phyloP scores from a whole-genome alignment of 441 rosid genomes.

The Populus hybrid region DNA sequence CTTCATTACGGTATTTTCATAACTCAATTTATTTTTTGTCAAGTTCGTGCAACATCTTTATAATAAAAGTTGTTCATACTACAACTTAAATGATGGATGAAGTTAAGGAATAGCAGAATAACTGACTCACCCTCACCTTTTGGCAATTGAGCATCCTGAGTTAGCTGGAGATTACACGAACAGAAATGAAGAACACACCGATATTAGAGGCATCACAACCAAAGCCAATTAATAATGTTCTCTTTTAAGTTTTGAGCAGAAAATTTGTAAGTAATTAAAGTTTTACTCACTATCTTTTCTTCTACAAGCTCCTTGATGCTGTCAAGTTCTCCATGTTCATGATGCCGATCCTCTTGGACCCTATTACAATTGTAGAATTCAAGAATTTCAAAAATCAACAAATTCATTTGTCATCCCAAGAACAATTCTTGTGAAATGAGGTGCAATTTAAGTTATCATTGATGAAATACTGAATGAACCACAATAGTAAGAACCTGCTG shows the following conservation, averaged over 20 bases:
- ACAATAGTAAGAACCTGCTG: conserved; percentile 48
- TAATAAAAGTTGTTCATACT: background rate
- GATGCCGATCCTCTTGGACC: conserved; percentile 33
- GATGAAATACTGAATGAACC: background rate
- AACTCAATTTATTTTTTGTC: background rate
- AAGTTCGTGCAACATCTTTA: background rate
- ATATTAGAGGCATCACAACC: conserved; percentile 13
- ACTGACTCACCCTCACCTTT: conserved; percentile 42
- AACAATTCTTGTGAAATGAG: background rate
- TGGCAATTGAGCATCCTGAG: conserved; percentile 28
- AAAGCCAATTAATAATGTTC: conserved; percentile 3
- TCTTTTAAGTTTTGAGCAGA: conserved; percentile 12
- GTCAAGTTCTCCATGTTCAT: conserved; percentile 32
- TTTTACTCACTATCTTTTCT: conserved; percentile 41
- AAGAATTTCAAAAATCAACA: background rate
- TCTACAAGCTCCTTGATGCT: conserved; percentile 28
- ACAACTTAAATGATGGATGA: background rate
- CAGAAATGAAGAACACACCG: background rate
- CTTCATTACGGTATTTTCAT: background rate
- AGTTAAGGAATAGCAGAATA: background rate
- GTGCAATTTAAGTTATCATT: background rate
- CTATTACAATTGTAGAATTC: conserved; percentile 27
- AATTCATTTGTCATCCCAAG: background rate
- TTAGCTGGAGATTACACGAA: conserved; percentile 33
- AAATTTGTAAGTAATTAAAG: background rate